Base-by-base conservation (phyloP, 768 basidiomycete species). In the Tylopilus vinaceipallidus region DNA sequence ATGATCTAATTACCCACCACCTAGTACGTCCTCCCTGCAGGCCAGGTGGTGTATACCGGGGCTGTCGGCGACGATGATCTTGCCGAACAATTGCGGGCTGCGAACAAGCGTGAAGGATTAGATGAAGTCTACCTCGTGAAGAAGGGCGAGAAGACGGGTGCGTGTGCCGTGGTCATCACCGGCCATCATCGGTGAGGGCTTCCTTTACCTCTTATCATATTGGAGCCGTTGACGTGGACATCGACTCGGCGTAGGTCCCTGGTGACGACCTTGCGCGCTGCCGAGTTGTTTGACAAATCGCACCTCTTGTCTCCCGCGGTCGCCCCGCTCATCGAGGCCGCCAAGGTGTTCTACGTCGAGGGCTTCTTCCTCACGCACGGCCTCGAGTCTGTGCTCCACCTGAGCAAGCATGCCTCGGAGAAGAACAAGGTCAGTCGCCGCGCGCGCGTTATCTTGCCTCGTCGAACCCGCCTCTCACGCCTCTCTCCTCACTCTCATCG, bases 301-400 rank as follows among this genome's bases (percentile, higher is more conserved):
- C 92, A 98, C 71, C 78, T 99, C 37, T 76, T 80, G 9, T 86
- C 90, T 9, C 77, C 87, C 13, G 70, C 75, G 45, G 83, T 98
- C 55, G 84, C 88, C 23, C 78, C 84, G 27, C 74, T 93, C 57
- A 75, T 98, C 62, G 78, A 89, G 6, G 78, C 74, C 39, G 95
- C 95, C 50, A 85, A 88, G 64, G 80, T 81, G 66, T 97, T 81
- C 77, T 99, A 99, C 74, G 83, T 98, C 53, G 95, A 93, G 63
- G 95, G 95, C 8, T 99, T 87, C 77, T 98, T 99, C 84, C 79
- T 98, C 51, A 95, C 95, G 16, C 95, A 99, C 65, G 95, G 97
- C 38, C 66, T 79, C 49, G 81, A 83, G 47, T 77, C 80, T 48
- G 83, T 82, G 42, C 70, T 91, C 33, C 76, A 85, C 60, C 72